Percentiles rank a stretch among this genome's conserved stretches.
Evolutionary conservation across 140 eudicot species (phyloP).

Genomic region (Stevia rebaudiana): DNA sequence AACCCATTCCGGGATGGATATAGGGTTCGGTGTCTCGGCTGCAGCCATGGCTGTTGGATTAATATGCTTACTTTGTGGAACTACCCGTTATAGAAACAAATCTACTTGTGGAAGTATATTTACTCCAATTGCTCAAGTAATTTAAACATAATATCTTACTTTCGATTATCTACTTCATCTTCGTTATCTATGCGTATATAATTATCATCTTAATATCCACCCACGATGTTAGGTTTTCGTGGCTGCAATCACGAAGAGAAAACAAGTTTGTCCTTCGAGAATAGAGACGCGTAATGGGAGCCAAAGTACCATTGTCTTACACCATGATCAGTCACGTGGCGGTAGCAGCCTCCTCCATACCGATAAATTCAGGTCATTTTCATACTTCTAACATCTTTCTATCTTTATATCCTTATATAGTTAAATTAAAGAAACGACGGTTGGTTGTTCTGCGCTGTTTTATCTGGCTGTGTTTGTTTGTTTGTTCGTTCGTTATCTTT

Average conservation of each 20-base stretch:
- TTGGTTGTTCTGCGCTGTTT: too few relatives aligned
- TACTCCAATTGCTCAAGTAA: conserved; percentile 85
- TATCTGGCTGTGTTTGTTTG: too few relatives aligned
- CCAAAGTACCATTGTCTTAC: conserved; percentile 25
- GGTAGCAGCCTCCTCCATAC: conserved; percentile 55
- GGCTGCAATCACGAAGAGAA: conserved; percentile 77
- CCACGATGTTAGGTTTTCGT: conserved; percentile 59
- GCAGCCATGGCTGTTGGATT: conserved; percentile 81
- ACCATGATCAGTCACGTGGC: conserved; percentile 23
- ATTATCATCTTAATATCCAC: neutral
- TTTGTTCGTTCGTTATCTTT: too few relatives aligned
- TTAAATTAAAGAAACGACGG: too few relatives aligned
- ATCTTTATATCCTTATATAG: too few relatives aligned
- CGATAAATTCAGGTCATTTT: conserved; percentile 55
- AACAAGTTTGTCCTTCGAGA: conserved; percentile 69
- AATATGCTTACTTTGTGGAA: conserved; percentile 57
- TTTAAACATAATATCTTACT: neutral
- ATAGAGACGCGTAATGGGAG: conserved; percentile 55
- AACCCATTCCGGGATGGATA: conserved; percentile 79
- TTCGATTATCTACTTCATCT: neutral
- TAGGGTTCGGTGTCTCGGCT: conserved; percentile 73
- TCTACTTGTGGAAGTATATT: conserved; percentile 72
- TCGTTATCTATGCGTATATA: neutral
- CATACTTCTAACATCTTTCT: too few relatives aligned
- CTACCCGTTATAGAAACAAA: conserved; percentile 48